These are phyloP conservation scores for Lycium ferocissimum DNA, from an alignment of 257 asterid species.

Conservation along the genomic window DNA sequence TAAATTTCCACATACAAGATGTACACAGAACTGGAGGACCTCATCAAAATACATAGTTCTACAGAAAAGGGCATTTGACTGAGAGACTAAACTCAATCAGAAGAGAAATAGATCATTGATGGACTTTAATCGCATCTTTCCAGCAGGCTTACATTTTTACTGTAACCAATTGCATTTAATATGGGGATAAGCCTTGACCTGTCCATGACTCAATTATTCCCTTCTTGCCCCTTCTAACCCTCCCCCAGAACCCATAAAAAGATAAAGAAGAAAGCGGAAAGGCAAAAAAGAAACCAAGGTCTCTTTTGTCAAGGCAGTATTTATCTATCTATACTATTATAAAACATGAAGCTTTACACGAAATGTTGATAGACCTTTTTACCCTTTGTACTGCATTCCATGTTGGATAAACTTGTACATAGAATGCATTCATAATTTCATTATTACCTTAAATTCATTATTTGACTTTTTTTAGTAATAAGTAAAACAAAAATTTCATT, in stretches of 20 bases:
- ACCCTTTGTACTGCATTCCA: neutral
- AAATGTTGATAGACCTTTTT: neutral
- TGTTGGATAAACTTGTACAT: slow-evolving; percentile 14
- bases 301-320: neutral
- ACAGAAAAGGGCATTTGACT: neutral
- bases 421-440: slow-evolving; percentile 9
- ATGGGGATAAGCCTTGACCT: neutral
- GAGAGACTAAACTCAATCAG: neutral
- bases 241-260: neutral
- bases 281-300: neutral
- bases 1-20: neutral
- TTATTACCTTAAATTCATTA: slow-evolving; percentile 6
- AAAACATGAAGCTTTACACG: neutral
- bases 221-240: neutral
- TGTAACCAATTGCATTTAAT: neutral
- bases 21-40: neutral
- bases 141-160: neutral
- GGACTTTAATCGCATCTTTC: neutral
- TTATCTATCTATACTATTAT: neutral
- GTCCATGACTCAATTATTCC: slow-evolving; percentile 1
- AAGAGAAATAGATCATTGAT: neutral
- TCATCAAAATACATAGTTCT: neutral
- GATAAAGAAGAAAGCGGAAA: neutral
- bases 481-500: slow-evolving; percentile 12
- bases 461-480: neutral